Evolutionary conservation across 1,139 yeast species (phyloP), one percentile per base, ranked within the genome.

Genomic region (Kodamaea suecica): DNA sequence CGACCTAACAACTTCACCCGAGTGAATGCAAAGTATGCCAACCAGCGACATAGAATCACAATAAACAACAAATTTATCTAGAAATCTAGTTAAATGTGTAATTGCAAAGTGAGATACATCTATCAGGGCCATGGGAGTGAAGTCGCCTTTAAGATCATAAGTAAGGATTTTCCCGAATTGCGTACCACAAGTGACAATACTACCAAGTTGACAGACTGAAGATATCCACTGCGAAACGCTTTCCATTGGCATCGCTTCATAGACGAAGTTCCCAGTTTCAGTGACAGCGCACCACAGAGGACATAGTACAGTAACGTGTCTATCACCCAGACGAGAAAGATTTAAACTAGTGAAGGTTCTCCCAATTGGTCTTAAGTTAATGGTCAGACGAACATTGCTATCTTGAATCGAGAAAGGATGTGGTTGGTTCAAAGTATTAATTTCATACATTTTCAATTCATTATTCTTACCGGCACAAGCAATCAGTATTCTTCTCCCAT

Each of bases 401-500:
- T 23, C 13, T 6, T 23, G 26, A 12, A 23, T 23, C 6, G 7
- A 5, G 13, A 23, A 23, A 12, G 6, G 11, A 23, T n/a, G 7
- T 23, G 26, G 13, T 6, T n/a, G 26, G 5, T 17, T 28, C 17
- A 28, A 25, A n/a, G 37, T 31, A 17, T 45, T 40, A 12, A 47
- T 42, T 19, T 52, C 53, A 38, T 62, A 64, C 17, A 57, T 34
- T 38, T 65, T 66, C 21, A 73, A 47, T 29, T 69, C 76, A 34
- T 63, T 62, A 36, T 70, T 66, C 41, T 70, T 66, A 3, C 80
- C 79, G 2, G 76, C 76, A 35, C 64, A 53, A 1, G 65, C 66
- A 21, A 64, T 49, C 4, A 41, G 33, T 16, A 52, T 38, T 10
- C 47, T 45, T 21, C 40, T 44, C 19, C 35, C 44, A 11, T 35